Base-by-base conservation (phyloP, 352 stramenopile genomes). In the Globisporangium mamillatum region DNA sequence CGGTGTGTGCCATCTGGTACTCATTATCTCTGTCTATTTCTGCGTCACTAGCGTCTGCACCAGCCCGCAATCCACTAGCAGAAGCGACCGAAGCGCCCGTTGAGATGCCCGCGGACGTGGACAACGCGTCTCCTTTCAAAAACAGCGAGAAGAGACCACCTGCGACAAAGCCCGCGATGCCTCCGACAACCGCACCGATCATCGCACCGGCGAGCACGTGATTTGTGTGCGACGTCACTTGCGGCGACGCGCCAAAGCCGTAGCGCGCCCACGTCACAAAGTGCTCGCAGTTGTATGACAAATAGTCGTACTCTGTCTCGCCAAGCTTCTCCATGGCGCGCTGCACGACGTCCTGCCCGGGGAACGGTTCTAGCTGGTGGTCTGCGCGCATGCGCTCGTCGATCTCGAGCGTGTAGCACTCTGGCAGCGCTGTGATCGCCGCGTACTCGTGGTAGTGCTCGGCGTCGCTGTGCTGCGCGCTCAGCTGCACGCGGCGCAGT, bases 211-310 rank as follows among this genome's bases (percentile, higher is more conserved):
- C 81, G n/a, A 90, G 58, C 48, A 90, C 80, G 56, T 89, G 78
- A 27, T 85, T 86, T 0, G 79, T 73, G 44, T 90, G 82, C 24
- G 80, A 84, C 3, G 66, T 64, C 10, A 84, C 80, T 20, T 92
- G 84, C 29, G 82, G 84, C 38, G 84, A 92, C 57, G 77, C 72
- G 2, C 77, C 76, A 12, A 78, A 66, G 20, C 80, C 80, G 64
- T 92, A 90, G 41, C 82, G 74, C 14, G 80, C 84, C 84, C 80
- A 92, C 55, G 84, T 90, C 52, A 90, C 84, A 73, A 92, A 92
- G 68, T 92, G 84, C 63, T 92, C 84, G 75, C 84, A 92, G 63
- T 92, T 92, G 75, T 86, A 75, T 5, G 29, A 65, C 44, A 92
- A 38, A 24, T 57, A 85, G 60, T 80, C 76, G 71, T 92, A 92